Base-by-base conservation (phyloP, 345 rosid genomes). In the Brassica carinata region DNA sequence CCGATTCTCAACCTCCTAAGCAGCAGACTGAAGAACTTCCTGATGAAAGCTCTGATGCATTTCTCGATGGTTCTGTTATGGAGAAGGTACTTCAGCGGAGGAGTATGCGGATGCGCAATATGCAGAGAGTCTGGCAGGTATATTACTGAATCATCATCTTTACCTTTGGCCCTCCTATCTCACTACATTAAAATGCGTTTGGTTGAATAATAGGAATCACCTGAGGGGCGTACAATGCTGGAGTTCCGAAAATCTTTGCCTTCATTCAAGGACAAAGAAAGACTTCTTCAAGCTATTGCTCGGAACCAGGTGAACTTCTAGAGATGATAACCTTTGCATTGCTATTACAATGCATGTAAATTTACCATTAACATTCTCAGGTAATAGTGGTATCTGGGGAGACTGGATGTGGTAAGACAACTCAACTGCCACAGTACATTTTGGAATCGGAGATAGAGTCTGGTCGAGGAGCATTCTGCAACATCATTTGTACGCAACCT, bases 391-490 rank as follows among this genome's bases (percentile, higher is more conserved):
- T 96, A 85, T 93, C 99, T 62, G 99, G 99, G 58, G 99, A 96
- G 90, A 96, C 99, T 76, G 99, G 99, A 82, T 96, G 99, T 84
- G 99, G 99, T 23, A 96, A 96, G 88, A 96, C 99, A 84, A 96
- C 99, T 84, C 99, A 96, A 80, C 95, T 96, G 78, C 99, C 99
- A 19, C 99, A 96, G 65, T 96, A 92, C 75, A 85, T 93, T 75
- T 83, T 96, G 80, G 99, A 96, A 86, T 93, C 99, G 59, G 97
- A 96, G 87, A 90, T 93, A 77, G 98, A 96, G 83, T 90, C 95
- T 83, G 99, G 97, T n/a, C 94, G 98, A 62, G 99, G 99, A 81
- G 98, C 97, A 80, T 91, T 90, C 83, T 96, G 99, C 80, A 92
- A 85, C 89, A 96, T 96, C 73, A 92, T 96, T 64, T 96, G 99